These are phyloP conservation scores for Dianthus caryophyllus DNA, from an alignment of 148 eudicot genomes.

Conservation along the genomic window DNA sequence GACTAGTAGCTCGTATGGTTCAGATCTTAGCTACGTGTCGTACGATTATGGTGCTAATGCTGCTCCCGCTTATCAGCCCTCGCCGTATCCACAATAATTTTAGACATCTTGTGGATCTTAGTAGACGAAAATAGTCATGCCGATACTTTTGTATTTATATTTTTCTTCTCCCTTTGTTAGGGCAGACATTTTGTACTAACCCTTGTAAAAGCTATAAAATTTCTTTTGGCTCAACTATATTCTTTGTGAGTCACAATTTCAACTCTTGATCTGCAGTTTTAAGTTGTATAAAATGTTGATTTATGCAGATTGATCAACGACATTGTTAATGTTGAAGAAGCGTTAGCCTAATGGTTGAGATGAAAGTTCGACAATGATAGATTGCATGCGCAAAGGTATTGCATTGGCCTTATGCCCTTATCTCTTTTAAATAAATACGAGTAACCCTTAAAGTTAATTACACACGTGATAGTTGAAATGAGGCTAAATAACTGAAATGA, in stretches of 20 bases:
- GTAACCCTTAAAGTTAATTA: no score
- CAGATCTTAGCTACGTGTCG: slow-evolving; percentile 20
- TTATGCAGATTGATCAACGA: no score
- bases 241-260: not conserved
- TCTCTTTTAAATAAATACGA: no score
- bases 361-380: no score
- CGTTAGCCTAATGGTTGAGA: no score
- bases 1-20: slow-evolving; percentile 18
- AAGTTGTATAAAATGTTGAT: no score
- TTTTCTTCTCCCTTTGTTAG: not conserved
- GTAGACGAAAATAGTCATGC: not conserved
- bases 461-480: no score
- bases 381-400: no score
- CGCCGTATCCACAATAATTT: slow-evolving; percentile 21
- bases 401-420: no score
- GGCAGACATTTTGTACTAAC: not conserved
- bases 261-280: no score
- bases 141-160: not conserved
- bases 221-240: not conserved
- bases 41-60: slow-evolving; percentile 27
- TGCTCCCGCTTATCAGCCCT: slow-evolving; percentile 23
- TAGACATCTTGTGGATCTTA: not conserved
- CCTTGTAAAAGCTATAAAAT: not conserved
- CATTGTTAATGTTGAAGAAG: no score
- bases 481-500: no score